These are phyloP conservation scores for Candida ipomoeae DNA, from an alignment of 805 yeast species.

Conservation along the genomic window DNA sequence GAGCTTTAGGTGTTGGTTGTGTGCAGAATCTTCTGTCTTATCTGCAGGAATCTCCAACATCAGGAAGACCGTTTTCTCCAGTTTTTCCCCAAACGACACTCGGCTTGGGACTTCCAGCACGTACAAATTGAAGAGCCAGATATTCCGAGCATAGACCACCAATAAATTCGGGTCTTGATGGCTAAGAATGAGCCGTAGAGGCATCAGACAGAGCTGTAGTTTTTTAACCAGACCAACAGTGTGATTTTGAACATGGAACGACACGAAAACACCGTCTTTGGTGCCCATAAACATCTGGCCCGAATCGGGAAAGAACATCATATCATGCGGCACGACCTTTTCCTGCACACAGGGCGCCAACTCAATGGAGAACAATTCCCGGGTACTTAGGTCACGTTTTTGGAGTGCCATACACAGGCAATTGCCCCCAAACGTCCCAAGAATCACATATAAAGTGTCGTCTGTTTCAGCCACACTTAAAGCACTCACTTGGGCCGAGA, in stretches of 20 bases:
- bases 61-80: constrained; percentile 24
- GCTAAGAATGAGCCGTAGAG: constrained; percentile 19
- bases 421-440: neutral
- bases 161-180: constrained; percentile 19
- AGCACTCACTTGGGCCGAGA: neutral
- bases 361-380: neutral
- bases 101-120: constrained; percentile 25
- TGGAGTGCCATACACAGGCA: neutral
- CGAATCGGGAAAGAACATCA: neutral
- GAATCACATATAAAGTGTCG: neutral
- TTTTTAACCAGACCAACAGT: constrained; percentile 6
- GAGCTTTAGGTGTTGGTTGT: constrained; percentile 10
- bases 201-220: constrained; percentile 25
- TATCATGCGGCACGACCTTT: constrained; percentile 10
- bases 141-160: constrained; percentile 23
- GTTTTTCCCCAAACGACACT: constrained; percentile 34
- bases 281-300: constrained; percentile 27
- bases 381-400: neutral
- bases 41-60: constrained; percentile 16
- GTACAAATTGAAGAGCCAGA: constrained; percentile 32
- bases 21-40: neutral
- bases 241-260: constrained; percentile 10
- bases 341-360: neutral
- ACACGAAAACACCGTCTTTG: constrained; percentile 27
- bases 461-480: neutral